phyloP scores from a whole-genome alignment of 2,329 filamentous ascomycete genomes.

The Xylaria multiplex region DNA sequence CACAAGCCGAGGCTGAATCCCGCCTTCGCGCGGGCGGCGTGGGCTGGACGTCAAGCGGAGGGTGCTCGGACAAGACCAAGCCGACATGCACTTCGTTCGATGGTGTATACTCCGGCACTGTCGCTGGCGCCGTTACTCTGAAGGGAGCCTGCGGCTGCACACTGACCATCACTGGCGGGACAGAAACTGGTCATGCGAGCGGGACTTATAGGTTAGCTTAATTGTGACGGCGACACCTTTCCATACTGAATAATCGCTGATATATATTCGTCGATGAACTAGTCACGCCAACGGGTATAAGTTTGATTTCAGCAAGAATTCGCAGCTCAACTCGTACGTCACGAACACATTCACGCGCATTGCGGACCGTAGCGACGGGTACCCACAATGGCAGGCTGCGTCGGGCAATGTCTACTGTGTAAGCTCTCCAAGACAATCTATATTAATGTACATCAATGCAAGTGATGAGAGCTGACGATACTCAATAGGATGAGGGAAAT shows the following conservation, averaged over 20 bases:
- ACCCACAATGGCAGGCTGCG: slow-evolving; percentile 35
- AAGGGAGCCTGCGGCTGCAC: slow-evolving; percentile 34
- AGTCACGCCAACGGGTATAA: slow-evolving; percentile 36
- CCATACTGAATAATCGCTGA: slow-evolving; percentile 10
- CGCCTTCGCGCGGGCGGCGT: slow-evolving; percentile 27
- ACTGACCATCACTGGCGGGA: slow-evolving; percentile 34
- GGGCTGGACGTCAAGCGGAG: slow-evolving; percentile 34
- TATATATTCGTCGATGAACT: background rate
- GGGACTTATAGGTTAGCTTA: slow-evolving; percentile 32
- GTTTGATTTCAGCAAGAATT: slow-evolving; percentile 34
- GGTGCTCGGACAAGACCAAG: slow-evolving; percentile 29
- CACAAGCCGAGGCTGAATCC: slow-evolving; percentile 30
- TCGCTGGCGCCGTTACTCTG: slow-evolving; percentile 30
- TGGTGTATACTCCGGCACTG: slow-evolving; percentile 35
- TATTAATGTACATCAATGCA: background rate
- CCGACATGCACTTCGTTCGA: slow-evolving; percentile 34
- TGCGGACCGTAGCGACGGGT: slow-evolving; percentile 33
- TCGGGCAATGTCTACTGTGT: slow-evolving; percentile 37
- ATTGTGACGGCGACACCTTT: background rate
- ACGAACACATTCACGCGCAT: slow-evolving; percentile 33
- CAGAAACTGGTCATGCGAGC: slow-evolving; percentile 33
- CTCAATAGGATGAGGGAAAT: slow-evolving; percentile 32
- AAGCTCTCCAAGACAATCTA: slow-evolving; percentile 2
- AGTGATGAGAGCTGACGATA: slow-evolving; percentile 9
- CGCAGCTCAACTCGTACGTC: slow-evolving; percentile 32